phyloP scores from a whole-genome alignment of 2,329 filamentous ascomycete species.

The Mycocentrospora acerina region DNA sequence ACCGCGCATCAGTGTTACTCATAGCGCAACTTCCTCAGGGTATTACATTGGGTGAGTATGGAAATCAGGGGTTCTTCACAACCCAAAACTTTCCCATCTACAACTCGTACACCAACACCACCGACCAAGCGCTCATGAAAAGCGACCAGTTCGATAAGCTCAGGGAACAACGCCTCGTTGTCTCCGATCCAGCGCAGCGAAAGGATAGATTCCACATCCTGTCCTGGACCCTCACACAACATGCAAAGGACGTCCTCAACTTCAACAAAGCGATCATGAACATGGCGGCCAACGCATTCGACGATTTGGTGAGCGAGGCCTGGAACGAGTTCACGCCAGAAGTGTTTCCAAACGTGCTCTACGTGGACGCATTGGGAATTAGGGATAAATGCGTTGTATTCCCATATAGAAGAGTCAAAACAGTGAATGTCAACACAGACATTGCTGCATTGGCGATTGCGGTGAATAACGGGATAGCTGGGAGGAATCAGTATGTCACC shows the following conservation, averaged over 20 bases:
- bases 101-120: conserved; percentile 41
- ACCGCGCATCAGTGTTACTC: conserved; percentile 40
- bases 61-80: conserved; percentile 39
- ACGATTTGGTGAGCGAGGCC: conserved; percentile 34
- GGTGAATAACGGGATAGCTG: conserved; percentile 38
- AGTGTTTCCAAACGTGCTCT: conserved; percentile 40
- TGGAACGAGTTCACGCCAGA: conserved; percentile 38
- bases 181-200: conserved; percentile 16
- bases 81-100: conserved; percentile 37
- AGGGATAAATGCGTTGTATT: conserved; percentile 35
- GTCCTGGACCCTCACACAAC: conserved; percentile 42
- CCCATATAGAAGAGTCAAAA: conserved; percentile 29
- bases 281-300: conserved; percentile 29
- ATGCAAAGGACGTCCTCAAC: conserved; percentile 35
- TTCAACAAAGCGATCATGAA: conserved; percentile 39
- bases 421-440: conserved; percentile 27
- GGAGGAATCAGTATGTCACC: conserved; percentile 30
- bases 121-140: conserved; percentile 33
- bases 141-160: conserved; percentile 43
- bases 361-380: conserved; percentile 36
- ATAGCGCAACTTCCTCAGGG: conserved; percentile 33
- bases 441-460: conserved; percentile 38
- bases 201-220: conserved; percentile 39
- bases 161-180: conserved; percentile 29
- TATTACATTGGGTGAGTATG: conserved; percentile 32